These are phyloP conservation scores for Diaporthe vaccinii DNA, from an alignment of 2,329 filamentous ascomycete genomes.

Conservation along the genomic window DNA sequence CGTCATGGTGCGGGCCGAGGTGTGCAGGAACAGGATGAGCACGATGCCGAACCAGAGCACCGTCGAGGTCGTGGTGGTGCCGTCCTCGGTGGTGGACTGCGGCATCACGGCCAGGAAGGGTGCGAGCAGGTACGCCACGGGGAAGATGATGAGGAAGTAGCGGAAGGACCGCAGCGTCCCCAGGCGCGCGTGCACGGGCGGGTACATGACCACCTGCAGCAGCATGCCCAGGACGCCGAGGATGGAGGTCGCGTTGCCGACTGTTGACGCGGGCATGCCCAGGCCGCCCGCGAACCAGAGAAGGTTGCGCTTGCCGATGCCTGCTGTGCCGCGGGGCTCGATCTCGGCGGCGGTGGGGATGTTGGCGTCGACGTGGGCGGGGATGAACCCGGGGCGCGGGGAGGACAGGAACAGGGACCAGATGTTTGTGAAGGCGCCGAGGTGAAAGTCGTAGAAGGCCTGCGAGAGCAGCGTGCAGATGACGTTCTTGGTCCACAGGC, in stretches of 20 bases:
- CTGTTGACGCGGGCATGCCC: slow-evolving; percentile 74
- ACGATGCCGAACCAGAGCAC: slow-evolving; percentile 70
- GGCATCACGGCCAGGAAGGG: slow-evolving; percentile 77
- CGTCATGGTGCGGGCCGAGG: slow-evolving; percentile 79
- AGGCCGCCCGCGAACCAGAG: slow-evolving; percentile 75
- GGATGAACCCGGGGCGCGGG: slow-evolving; percentile 60
- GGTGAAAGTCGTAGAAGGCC: slow-evolving; percentile 79
- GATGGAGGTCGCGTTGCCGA: slow-evolving; percentile 78
- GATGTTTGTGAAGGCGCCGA: slow-evolving; percentile 76
- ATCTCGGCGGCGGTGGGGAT: slow-evolving; percentile 23
- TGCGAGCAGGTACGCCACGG: slow-evolving; percentile 75
- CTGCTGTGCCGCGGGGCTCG: slow-evolving; percentile 43
- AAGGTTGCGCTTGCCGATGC: slow-evolving; percentile 51
- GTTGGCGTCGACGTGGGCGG: slow-evolving; percentile 40
- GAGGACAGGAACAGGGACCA: slow-evolving; percentile 79
- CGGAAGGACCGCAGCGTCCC: slow-evolving; percentile 78
- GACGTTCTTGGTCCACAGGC: slow-evolving; percentile 63
- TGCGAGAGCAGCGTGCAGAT: slow-evolving; percentile 70
- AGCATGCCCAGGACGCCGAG: slow-evolving; percentile 78
- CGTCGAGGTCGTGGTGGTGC: slow-evolving; percentile 34
- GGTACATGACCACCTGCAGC: slow-evolving; percentile 78
- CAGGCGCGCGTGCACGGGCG: slow-evolving; percentile 72
- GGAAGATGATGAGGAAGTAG: slow-evolving; percentile 75
- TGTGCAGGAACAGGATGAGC: slow-evolving; percentile 76
- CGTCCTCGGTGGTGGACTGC: slow-evolving; percentile 35